These are phyloP conservation scores for Acarospora socialis DNA, from an alignment of 2,329 filamentous ascomycete species.

Conservation along the genomic window DNA sequence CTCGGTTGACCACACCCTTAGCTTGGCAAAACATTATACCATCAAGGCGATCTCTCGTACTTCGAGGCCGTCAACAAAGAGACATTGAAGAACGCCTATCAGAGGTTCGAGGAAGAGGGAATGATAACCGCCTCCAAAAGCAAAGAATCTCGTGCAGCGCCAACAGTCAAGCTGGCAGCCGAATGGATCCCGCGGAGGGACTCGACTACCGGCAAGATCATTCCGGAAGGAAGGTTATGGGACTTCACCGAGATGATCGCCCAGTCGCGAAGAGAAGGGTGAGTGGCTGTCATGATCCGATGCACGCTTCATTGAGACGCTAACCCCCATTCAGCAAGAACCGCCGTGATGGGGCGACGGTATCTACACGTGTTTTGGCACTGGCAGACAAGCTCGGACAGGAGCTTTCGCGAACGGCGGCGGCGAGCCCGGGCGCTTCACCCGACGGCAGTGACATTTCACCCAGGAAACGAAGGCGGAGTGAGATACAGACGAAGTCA, in stretches of 20 bases:
- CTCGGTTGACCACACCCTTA: conserved; percentile 23
- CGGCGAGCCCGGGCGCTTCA: conserved; percentile 12
- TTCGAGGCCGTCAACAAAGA: conserved; percentile 99
- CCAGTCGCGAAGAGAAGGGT: conserved; percentile 65
- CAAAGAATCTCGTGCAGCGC: conserved; percentile 35
- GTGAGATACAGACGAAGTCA: conserved; percentile 22
- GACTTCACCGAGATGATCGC: conserved; percentile 84
- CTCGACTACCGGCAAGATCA: conserved; percentile 42
- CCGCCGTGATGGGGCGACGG: conserved; percentile 78
- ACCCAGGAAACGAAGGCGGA: conserved; percentile 23
- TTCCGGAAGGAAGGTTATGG: conserved; percentile 68
- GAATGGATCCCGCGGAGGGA: conserved; percentile 64
- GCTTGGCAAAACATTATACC: conserved; percentile 91
- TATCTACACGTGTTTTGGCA: conserved; percentile 63
- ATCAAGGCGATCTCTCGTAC: conserved; percentile 92
- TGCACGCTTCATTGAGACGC: not conserved
- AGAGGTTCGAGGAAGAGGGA: conserved; percentile 77
- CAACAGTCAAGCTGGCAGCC: conserved; percentile 49
- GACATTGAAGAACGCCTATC: conserved; percentile 84
- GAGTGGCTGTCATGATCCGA: conserved; percentile 11
- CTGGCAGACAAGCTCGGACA: conserved; percentile 62
- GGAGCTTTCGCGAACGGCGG: conserved; percentile 44
- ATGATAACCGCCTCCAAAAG: conserved; percentile 62
- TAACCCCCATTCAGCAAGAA: conserved; percentile 51
- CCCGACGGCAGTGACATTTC: conserved; percentile 20